Conservation (phyloP, 169 alveolate species). For the Eimeria nieschulzi region DNA sequence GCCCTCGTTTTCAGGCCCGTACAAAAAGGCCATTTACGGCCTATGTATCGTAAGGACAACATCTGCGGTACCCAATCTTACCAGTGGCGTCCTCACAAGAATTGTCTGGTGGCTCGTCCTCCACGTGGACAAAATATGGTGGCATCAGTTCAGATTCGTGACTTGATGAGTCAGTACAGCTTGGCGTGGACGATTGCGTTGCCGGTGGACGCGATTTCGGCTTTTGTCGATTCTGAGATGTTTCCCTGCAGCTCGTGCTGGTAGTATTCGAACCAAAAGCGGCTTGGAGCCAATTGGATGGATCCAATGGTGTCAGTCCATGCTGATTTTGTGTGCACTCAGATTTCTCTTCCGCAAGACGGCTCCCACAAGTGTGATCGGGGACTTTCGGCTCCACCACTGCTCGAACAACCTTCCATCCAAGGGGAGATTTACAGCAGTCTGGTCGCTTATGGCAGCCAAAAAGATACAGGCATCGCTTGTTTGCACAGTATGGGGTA, state of each 20-base stretch:
- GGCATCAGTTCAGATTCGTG: slow-evolving; percentile 26
- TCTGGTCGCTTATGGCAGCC: slow-evolving; percentile 63
- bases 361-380: not conserved
- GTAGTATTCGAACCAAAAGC: slow-evolving; percentile 25
- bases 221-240: not conserved
- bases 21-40: no score
- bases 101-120: slow-evolving; percentile 60
- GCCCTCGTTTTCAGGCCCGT: no score
- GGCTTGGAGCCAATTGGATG: slow-evolving; percentile 53
- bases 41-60: no score
- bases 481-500: slow-evolving; percentile 66
- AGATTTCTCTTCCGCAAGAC: not conserved
- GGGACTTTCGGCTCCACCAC: slow-evolving; percentile 40
- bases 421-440: slow-evolving; percentile 29
- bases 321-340: not conserved
- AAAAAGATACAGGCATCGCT: slow-evolving; percentile 68
- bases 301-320: not conserved
- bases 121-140: slow-evolving; percentile 39
- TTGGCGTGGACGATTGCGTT: not conserved
- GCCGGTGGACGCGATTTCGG: not conserved
- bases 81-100: slow-evolving; percentile 61
- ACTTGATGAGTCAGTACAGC: not conserved
- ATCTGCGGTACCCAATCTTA: not conserved
- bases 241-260: slow-evolving; percentile 1
- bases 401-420: slow-evolving; percentile 52